These are phyloP conservation scores for Leccinum rimulosum DNA, from an alignment of 768 basidiomycete species.

Conservation along the genomic window DNA sequence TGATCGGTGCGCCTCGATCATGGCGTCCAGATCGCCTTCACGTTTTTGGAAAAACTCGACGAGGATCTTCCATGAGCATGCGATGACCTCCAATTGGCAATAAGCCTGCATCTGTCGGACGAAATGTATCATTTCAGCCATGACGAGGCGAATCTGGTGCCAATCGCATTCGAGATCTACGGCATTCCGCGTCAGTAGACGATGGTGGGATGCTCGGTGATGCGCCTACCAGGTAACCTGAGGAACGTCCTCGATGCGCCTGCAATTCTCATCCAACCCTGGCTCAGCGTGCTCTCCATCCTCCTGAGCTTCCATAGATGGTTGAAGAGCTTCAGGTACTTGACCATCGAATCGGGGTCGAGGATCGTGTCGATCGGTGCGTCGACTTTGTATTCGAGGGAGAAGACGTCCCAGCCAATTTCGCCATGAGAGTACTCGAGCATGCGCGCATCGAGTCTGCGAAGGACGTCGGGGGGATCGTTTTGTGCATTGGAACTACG, in stretches of 20 bases:
- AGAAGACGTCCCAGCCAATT: constrained; percentile 99
- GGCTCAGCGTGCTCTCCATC: constrained; percentile 74
- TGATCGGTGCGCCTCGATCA: constrained; percentile 92
- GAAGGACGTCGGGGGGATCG: constrained; percentile 81
- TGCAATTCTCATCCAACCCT: constrained; percentile 82
- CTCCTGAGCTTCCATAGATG: constrained; percentile 96
- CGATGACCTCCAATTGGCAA: constrained; percentile 93
- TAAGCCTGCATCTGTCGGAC: constrained; percentile 92
- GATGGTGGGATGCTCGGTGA: background rate
- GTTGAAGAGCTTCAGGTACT: constrained; percentile 87
- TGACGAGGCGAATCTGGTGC: constrained; percentile 83
- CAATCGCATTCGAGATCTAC: constrained; percentile 77
- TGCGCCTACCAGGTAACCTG: constrained; percentile 66
- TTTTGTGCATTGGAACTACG: constrained; percentile 88
- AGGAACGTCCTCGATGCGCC: constrained; percentile 79
- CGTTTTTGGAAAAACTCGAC: constrained; percentile 82
- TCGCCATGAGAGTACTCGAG: constrained; percentile 97
- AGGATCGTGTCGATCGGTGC: constrained; percentile 95
- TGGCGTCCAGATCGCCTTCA: constrained; percentile 90
- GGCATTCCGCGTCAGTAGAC: background rate
- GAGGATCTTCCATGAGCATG: constrained; percentile 88
- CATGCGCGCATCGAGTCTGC: constrained; percentile 94
- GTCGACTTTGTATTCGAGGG: constrained; percentile 96
- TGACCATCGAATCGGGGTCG: constrained; percentile 83
- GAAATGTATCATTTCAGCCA: constrained; percentile 98